phyloP scores from a whole-genome alignment of 768 basidiomycete genomes.

The Collybiopsis confluens region DNA sequence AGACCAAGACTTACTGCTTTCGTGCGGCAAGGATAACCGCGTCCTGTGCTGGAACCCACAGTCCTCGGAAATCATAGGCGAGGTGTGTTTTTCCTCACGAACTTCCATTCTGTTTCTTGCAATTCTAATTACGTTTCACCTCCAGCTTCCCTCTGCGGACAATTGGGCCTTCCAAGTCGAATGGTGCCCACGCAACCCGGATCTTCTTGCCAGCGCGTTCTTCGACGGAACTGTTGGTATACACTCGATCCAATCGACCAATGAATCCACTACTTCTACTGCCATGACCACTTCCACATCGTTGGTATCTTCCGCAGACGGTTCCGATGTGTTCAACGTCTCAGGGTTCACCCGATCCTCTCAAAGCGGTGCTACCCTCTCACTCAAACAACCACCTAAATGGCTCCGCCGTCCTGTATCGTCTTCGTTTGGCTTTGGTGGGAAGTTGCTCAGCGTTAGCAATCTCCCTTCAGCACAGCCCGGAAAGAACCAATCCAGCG shows the following conservation, averaged over 20 bases:
- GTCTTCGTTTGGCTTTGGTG: no score
- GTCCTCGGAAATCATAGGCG: constrained; percentile 85
- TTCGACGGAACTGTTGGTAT: constrained; percentile 93
- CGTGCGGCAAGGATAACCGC: constrained; percentile 95
- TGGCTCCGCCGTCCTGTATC: no score
- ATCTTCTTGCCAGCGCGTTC: constrained; percentile 87
- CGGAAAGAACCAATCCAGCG: constrained; percentile 78
- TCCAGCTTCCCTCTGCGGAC: constrained; percentile 67
- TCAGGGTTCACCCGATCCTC: no score
- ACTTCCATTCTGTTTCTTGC: background rate
- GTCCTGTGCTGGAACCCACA: constrained; percentile 96
- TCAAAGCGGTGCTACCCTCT: no score
- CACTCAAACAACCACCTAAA: no score
- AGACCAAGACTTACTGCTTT: constrained; percentile 87
- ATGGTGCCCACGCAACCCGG: constrained; percentile 89
- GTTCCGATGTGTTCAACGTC: constrained; percentile 49
- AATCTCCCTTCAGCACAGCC: constrained; percentile 72
- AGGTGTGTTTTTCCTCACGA: constrained; percentile 43
- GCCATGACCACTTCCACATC: constrained; percentile 17
- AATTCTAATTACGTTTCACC: background rate
- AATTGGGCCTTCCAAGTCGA: constrained; percentile 99
- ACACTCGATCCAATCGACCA: constrained; percentile 91
- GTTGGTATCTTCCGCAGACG: constrained; percentile 32
- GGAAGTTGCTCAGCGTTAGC: constrained; percentile 33
- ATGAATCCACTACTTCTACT: constrained; percentile 26